phyloP scores from a whole-genome alignment of 2,329 filamentous ascomycete species.

The Pseudogymnoascus sp. region DNA sequence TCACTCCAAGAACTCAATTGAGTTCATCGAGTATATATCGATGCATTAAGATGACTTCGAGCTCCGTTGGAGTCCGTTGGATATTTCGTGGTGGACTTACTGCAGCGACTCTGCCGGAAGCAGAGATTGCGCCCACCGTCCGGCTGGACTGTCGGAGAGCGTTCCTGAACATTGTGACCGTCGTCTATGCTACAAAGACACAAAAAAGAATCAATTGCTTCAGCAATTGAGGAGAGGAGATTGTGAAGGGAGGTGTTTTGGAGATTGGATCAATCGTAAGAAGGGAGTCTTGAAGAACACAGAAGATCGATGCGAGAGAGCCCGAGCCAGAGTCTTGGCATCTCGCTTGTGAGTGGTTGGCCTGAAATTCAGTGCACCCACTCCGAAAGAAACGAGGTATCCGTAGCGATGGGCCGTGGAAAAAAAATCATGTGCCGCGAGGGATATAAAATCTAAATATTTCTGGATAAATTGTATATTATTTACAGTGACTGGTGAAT shows the following conservation, averaged over 20 bases:
- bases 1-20: conserved; percentile 25
- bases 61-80: conserved; percentile 35
- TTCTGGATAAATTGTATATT: background rate
- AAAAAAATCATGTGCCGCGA: conserved; percentile 4
- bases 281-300: conserved; percentile 9
- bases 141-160: conserved; percentile 95
- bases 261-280: conserved; percentile 16
- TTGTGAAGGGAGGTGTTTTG: conserved; percentile 35
- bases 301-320: conserved; percentile 11
- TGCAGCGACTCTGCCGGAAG: conserved; percentile 81
- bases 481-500: background rate
- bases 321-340: conserved; percentile 11
- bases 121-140: conserved; percentile 89
- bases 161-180: conserved; percentile 88
- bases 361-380: conserved; percentile 8
- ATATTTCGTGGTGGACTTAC: conserved; percentile 62
- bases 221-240: conserved; percentile 59
- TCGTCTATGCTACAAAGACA: conserved; percentile 44
- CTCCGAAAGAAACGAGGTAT: conserved; percentile 4
- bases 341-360: conserved; percentile 11
- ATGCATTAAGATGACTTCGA: conserved; percentile 25
- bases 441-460: background rate
- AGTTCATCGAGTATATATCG: conserved; percentile 36
- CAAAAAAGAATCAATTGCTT: conserved; percentile 56
- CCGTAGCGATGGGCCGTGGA: conserved; percentile 5